Evolutionary conservation across 2,329 filamentous ascomycete species (phyloP), one percentile per base, ranked within the genome.

Genomic region (Colletotrichum sp.): DNA sequence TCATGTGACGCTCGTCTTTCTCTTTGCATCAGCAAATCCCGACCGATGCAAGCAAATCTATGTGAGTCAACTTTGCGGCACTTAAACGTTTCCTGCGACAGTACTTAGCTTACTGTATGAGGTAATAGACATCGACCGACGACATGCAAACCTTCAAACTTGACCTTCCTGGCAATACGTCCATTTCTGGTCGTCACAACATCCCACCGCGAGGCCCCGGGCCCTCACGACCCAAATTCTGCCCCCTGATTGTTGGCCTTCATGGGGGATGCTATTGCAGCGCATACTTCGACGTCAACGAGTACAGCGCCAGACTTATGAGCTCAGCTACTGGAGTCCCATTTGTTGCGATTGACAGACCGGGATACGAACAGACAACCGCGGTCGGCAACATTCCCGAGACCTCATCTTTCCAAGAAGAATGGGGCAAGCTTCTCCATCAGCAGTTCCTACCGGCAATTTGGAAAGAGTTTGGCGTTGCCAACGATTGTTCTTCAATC

Each of bases 291-390:
- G 79, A 80, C 24, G 79, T 78, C 9, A 77, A 78, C 36, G 69
- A 73, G 5, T 69, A 78, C 44, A 71, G 75, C 5, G 79, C 79
- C 1, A 12, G 55, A 3, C 28, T 66, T 2, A 44, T 69, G 32
- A 79, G 79, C 59, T 69, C 72, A 12, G 75, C 68, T 7, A 70
- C 78, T 9, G 63, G 73, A 3, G 77, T 81, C n/a, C 79, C 79
- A 3, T 77, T 80, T 32, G 72, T 80, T 2, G 77, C 79, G 12
- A 78, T 80, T 57, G 76, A 80, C 63, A 75, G 80, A 7, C 80
- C 80, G 2, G 21, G 78, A n/a, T 80, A 80, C 39, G 49, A 72
- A 7, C 77, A 49, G 15, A 71, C 79, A 13, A 77, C 77, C 1
- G 69, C 77, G 4, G 65, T 78, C 26, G 63, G 69, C 34, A 71